Percentiles rank a stretch among this genome's conserved stretches.
phyloP scores from a whole-genome alignment of 73 alveolate genomes.

The Blepharisma stoltei region DNA sequence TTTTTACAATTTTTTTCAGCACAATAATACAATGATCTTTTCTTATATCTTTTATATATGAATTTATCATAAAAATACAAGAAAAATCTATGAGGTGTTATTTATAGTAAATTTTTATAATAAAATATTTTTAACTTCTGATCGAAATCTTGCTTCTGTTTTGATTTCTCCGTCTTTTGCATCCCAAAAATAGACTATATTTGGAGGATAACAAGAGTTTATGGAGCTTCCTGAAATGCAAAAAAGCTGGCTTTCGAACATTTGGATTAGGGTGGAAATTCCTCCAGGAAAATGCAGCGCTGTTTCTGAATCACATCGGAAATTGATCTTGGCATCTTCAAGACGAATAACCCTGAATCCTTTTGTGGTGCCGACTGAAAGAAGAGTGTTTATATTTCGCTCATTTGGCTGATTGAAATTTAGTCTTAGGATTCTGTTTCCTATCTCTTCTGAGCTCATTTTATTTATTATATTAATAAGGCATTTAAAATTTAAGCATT shows the following conservation, averaged over 20 bases:
- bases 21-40: constrained; percentile 64
- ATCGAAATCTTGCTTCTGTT: constrained; percentile 84
- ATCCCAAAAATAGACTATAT: constrained; percentile 90
- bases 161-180: constrained; percentile 74
- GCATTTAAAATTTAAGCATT: no score
- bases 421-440: neutral
- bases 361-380: constrained; percentile 16
- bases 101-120: no score
- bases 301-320: neutral
- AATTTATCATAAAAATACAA: no score
- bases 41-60: no score
- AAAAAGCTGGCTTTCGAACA: neutral
- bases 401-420: constrained; percentile 7
- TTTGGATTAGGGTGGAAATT: neutral
- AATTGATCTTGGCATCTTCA: neutral
- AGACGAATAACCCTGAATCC: constrained; percentile 4
- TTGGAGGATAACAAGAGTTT: constrained; percentile 82
- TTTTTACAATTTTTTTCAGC: constrained; percentile 35
- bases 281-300: constrained; percentile 5
- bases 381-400: neutral
- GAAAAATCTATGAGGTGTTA: no score
- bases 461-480: no score
- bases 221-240: constrained; percentile 92
- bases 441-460: constrained; percentile 21
- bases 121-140: constrained; percentile 72